phyloP scores from a whole-genome alignment of 2,329 filamentous ascomycete genomes.

The Alternaria sp. region DNA sequence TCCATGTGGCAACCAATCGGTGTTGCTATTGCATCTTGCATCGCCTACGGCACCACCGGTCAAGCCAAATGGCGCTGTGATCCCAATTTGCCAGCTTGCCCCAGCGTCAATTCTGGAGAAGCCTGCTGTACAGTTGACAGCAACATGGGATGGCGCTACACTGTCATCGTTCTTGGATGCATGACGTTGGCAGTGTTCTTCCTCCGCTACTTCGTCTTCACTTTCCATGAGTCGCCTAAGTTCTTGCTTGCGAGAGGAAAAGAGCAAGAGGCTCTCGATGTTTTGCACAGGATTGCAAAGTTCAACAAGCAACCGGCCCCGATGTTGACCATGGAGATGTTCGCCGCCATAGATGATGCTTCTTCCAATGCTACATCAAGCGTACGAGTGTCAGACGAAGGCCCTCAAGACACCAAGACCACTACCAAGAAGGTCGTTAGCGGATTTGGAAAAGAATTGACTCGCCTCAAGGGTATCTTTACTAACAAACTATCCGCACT shows the following conservation, averaged over 20 bases:
- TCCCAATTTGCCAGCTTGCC: constrained; percentile 28
- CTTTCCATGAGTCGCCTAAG: constrained; percentile 42
- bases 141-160: constrained; percentile 46
- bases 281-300: constrained; percentile 38
- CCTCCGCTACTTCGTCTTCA: constrained; percentile 40
- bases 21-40: constrained; percentile 36
- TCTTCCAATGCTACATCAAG: constrained; percentile 12
- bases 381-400: constrained; percentile 1
- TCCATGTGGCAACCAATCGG: constrained; percentile 45
- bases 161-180: constrained; percentile 36
- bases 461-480: constrained; percentile 40
- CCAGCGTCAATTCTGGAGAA: constrained; percentile 2
- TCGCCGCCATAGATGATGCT: constrained; percentile 33
- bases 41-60: constrained; percentile 36
- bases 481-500: constrained; percentile 36
- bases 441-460: constrained; percentile 32
- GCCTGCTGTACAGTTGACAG: constrained; percentile 18
- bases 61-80: constrained; percentile 40
- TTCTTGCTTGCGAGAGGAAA: constrained; percentile 35
- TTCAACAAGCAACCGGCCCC: constrained; percentile 38
- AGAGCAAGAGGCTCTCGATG: constrained; percentile 39
- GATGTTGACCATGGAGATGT: constrained; percentile 35
- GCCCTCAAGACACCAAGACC: constrained; percentile 17
- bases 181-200: constrained; percentile 40
- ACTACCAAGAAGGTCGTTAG: constrained; percentile 34